phyloP scores from a whole-genome alignment of 768 basidiomycete genomes.

The Hirschioporus abietinus region DNA sequence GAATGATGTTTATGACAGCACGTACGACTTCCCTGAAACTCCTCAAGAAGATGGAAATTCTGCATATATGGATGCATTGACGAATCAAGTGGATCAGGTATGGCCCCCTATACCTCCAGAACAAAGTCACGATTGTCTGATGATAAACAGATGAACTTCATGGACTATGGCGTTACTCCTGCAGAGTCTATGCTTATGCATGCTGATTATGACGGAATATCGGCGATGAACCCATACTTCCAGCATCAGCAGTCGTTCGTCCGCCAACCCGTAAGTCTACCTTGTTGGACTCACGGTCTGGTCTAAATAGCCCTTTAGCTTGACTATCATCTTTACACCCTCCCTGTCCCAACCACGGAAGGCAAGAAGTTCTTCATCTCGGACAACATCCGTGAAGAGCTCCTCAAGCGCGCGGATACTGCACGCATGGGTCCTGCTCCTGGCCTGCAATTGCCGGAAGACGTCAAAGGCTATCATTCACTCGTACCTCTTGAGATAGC shows the following conservation, averaged over 20 bases:
- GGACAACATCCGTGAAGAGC: conserved; percentile 61
- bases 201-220: conserved; percentile 4
- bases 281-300: conserved; percentile 5
- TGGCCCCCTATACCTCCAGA: background rate
- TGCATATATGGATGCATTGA: background rate
- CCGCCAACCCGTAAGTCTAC: conserved; percentile 63
- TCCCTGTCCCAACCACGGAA: conserved; percentile 53
- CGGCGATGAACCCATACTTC: conserved; percentile 29
- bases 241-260: conserved; percentile 40
- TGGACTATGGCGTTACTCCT: conserved; percentile 2
- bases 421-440: conserved; percentile 29
- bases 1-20: background rate
- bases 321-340: conserved; percentile 90
- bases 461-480: conserved; percentile 87
- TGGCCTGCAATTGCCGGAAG: conserved; percentile 69
- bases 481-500: conserved; percentile 70
- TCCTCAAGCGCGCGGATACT: conserved; percentile 46
- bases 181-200: background rate
- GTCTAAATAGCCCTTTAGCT: conserved; percentile 42
- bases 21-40: background rate
- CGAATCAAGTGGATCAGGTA: background rate
- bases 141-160: background rate
- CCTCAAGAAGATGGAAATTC: background rate
- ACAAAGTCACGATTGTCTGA: background rate
- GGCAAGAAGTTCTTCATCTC: conserved; percentile 74